Evolutionary conservation across 2,329 filamentous ascomycete species (phyloP), one percentile per base, ranked within the genome.

Genomic region (Xylariaceae sp.): DNA sequence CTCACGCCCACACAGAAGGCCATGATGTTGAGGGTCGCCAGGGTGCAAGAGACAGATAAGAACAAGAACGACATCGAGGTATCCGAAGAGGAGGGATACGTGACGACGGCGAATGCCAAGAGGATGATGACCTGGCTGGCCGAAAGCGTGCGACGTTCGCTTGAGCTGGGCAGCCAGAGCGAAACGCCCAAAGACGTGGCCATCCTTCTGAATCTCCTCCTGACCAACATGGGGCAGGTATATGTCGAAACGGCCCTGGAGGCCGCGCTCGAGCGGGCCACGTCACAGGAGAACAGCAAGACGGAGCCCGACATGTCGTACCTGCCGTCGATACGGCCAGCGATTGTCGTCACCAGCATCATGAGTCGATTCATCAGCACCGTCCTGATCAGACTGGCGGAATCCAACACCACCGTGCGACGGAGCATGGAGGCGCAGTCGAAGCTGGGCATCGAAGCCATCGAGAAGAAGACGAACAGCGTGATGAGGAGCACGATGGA

Each of bases 111-210:
- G n/a, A 88, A 85, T 59, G 87, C 89, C n/a, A 97, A 97, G 66
- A 78, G 92, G 41, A 98, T 98, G 89, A 75, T 98, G 44, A 94
- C 87, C 59, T 98, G 92, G 92, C 70, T 98, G 28, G 92, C 92
- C 2, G 92, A 98, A 68, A 88, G 87, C 46, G 90, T 98, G 16
- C 85, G 92, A 27, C 76, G 92, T 47, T 88, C 88, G 0, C 72
- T 98, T 8, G 92, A 98, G 61, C 72, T 98, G n/a, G 88, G 86
- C 16, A 83, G 86, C 16, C 81, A 82, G 36, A 83, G 76, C 41
- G 92, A 98, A 52, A 96, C 88, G 4, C 88, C 92, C 12, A 97
- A 94, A 61, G 92, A 98, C 61, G 87, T 97, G 40, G 85, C 83
- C 31, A 81, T 87, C 44, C 73, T 97, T 16, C 74, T 96, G 23